These are phyloP conservation scores for Seminavis robusta DNA, from an alignment of 108 stramenopile species.

Conservation along the genomic window DNA sequence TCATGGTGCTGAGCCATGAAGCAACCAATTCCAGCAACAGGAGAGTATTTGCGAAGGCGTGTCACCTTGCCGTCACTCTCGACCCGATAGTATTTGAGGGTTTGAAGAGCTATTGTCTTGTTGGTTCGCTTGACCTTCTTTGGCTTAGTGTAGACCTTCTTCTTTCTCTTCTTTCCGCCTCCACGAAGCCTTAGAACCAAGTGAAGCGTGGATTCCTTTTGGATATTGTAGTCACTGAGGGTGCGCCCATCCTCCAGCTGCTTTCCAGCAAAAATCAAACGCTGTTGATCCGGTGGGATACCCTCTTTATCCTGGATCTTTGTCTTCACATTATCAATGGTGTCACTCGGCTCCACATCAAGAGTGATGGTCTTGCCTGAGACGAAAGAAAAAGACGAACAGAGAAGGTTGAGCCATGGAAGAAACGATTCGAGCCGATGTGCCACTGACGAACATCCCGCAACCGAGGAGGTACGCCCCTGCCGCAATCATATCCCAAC, in stretches of 20 bases:
- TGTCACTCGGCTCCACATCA: slow-evolving; percentile 97
- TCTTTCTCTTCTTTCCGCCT: slow-evolving; percentile 97
- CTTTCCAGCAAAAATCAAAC: slow-evolving; percentile 97
- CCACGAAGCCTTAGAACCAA: slow-evolving; percentile 91
- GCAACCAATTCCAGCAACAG: slow-evolving; percentile 95
- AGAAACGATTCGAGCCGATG: neutral
- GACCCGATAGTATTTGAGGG: slow-evolving; percentile 99
- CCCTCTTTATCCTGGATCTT: slow-evolving; percentile 98
- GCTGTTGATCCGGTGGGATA: slow-evolving; percentile 95
- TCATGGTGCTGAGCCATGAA: slow-evolving; percentile 99
- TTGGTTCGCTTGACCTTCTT: slow-evolving; percentile 97
- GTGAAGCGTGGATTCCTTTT: slow-evolving; percentile 96
- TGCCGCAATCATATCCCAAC: slow-evolving; percentile 9
- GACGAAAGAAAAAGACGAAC: neutral
- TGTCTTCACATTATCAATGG: slow-evolving; percentile 93
- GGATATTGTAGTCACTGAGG: slow-evolving; percentile 96
- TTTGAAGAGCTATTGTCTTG: slow-evolving; percentile 95
- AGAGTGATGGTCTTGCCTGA: slow-evolving; percentile 96
- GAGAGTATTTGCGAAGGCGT: slow-evolving; percentile 94
- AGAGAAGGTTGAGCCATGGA: neutral
- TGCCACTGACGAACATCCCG: neutral
- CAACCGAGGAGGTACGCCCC: neutral
- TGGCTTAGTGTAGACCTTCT: slow-evolving; percentile 99
- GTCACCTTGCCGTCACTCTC: slow-evolving; percentile 97
- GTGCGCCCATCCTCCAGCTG: slow-evolving; percentile 96